A percentile compares a stretch with the other conserved stretches of the same genome.
These are phyloP conservation scores for Blastomyces silverae DNA, from an alignment of 2,329 filamentous ascomycete species.

Conservation along the genomic window DNA sequence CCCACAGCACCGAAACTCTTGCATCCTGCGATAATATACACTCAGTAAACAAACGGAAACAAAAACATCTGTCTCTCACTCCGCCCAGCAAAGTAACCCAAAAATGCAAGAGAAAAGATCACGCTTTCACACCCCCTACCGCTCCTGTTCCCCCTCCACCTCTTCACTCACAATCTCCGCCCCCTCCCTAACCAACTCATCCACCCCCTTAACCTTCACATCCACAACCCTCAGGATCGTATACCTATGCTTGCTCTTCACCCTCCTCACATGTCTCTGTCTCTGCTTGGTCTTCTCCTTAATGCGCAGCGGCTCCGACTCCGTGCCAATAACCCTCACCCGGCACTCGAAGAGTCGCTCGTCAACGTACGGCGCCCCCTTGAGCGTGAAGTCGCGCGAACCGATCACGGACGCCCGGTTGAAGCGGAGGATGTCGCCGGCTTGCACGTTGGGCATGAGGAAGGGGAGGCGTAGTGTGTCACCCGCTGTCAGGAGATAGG, in stretches of 20 bases:
- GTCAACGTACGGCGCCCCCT: slow-evolving; percentile 74
- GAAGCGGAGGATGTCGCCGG: slow-evolving; percentile 80
- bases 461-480: slow-evolving; percentile 73
- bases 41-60: background rate
- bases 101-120: background rate
- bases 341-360: slow-evolving; percentile 77
- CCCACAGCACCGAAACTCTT: background rate
- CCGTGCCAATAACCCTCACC: slow-evolving; percentile 74
- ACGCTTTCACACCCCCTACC: background rate
- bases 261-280: slow-evolving; percentile 59
- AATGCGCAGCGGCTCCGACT: slow-evolving; percentile 68
- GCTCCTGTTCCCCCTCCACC: background rate
- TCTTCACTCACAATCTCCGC: slow-evolving; percentile 33
- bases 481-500: slow-evolving; percentile 52
- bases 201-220: slow-evolving; percentile 58
- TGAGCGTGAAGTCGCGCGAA: slow-evolving; percentile 82
- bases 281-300: slow-evolving; percentile 79
- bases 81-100: background rate
- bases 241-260: slow-evolving; percentile 84
- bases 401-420: slow-evolving; percentile 79
- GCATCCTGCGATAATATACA: slow-evolving; percentile 7
- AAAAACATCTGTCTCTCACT: too few relatives aligned
- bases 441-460: slow-evolving; percentile 65
- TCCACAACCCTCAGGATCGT: slow-evolving; percentile 82
- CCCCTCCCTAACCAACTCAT: slow-evolving; percentile 46